Evolutionary conservation across 176 grass and related monocot genomes (phyloP).

Genomic region (Echinochloa phyllopogon): DNA sequence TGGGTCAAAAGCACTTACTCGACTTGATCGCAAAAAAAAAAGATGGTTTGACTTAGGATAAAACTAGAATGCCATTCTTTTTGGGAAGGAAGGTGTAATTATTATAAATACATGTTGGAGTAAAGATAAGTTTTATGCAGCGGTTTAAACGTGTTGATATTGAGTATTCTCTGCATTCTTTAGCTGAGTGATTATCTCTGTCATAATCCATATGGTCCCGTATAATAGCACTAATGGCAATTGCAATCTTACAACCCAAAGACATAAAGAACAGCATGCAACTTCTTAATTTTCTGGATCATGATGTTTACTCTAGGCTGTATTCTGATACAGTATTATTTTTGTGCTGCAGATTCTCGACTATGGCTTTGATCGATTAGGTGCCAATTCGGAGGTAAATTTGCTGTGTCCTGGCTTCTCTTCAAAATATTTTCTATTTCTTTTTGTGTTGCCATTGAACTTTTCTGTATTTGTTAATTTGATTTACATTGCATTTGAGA

Average conservation of each 20-base stretch:
- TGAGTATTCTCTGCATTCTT: not conserved
- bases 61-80: too few species aligned
- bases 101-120: not conserved
- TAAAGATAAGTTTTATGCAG: not conserved
- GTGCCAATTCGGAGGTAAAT: conserved; percentile 79
- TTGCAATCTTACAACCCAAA: conserved; percentile 9
- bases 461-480: conserved; percentile 36
- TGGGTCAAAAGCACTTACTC: not conserved
- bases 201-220: conserved; percentile 10
- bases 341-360: conserved; percentile 78
- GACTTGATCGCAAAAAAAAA: too few species aligned
- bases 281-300: conserved; percentile 20
- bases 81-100: not conserved
- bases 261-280: not conserved
- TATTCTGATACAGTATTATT: conserved; percentile 30
- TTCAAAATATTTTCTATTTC: conserved; percentile 18
- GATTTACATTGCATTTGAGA: conserved; percentile 11
- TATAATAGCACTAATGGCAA: conserved; percentile 3
- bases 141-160: conserved; percentile 2
- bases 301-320: conserved; percentile 26
- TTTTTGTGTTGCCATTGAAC: conserved; percentile 2
- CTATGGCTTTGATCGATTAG: conserved; percentile 92
- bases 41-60: too few species aligned
- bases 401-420: conserved; percentile 17
- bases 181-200: not conserved